These are phyloP conservation scores for Trametes gibbosa DNA, from an alignment of 768 basidiomycete species.

Conservation along the genomic window DNA sequence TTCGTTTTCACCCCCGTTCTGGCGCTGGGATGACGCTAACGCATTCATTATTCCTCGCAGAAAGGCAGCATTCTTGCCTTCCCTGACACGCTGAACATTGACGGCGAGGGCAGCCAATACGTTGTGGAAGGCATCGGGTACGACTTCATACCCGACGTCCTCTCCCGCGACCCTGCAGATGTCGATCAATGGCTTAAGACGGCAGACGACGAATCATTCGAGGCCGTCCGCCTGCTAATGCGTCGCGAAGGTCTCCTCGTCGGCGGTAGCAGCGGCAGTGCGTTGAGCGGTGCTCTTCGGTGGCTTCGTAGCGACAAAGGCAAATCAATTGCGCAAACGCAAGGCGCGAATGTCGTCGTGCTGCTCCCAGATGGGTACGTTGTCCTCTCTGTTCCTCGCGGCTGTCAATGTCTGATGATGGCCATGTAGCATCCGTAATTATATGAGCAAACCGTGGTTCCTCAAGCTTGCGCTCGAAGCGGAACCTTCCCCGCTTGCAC, in stretches of 20 bases:
- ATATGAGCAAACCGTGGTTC: constrained; percentile 95
- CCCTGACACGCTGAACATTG: constrained; percentile 61
- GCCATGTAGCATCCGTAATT: constrained; percentile 75
- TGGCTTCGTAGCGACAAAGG: constrained; percentile 79
- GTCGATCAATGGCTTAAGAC: constrained; percentile 88
- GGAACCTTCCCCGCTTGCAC: constrained; percentile 53
- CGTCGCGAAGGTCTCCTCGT: constrained; percentile 84
- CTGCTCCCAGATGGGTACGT: constrained; percentile 88
- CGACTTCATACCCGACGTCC: constrained; percentile 87
- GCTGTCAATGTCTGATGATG: not conserved
- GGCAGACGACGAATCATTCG: constrained; percentile 76
- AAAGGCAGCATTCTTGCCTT: constrained; percentile 84
- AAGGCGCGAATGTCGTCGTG: constrained; percentile 85
- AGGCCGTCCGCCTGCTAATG: constrained; percentile 73
- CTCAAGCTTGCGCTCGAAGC: constrained; percentile 59
- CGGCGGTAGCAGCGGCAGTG: constrained; percentile 91
- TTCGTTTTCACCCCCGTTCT: constrained; percentile 37
- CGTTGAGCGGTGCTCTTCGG: constrained; percentile 69
- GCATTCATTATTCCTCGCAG: constrained; percentile 36
- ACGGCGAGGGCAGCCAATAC: constrained; percentile 54
- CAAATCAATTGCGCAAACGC: constrained; percentile 53
- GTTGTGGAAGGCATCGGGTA: constrained; percentile 96
- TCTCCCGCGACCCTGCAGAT: constrained; percentile 57
- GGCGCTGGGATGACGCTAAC: not conserved
- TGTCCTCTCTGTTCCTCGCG: not conserved